Base-by-base conservation (phyloP, 2,329 filamentous ascomycete genomes). In the Apiospora malaysiana region DNA sequence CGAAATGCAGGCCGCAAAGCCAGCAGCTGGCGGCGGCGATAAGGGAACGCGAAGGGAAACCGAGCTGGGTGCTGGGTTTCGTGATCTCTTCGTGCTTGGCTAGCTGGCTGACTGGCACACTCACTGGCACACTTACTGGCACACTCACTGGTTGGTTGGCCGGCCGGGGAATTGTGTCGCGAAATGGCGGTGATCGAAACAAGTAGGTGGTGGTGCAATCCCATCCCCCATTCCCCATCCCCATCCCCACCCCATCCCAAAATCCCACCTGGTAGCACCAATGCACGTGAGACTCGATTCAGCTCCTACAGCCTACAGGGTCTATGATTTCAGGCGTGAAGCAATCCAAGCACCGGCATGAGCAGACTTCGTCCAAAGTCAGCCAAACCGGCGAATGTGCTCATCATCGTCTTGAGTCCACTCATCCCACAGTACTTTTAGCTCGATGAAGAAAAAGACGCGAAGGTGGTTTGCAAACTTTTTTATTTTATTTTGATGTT, bases 121-220 rank as follows among this genome's bases (percentile, higher is more conserved):
- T 32, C 32, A 32, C 32, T 32, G 32, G 32, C 32, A n/a, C n/a
- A n/a, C n/a, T n/a, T n/a, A 42, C 32, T 32, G 32, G 32, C 32
- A 32, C 32, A 32, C 32, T 32, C 32, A 32, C 32, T 32, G 32
- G 32, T 6, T 56, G 51, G 23, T 10, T 42, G 40, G 12, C 42
- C 42, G 4, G 14, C 42, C 42, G 51, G 51, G 51, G 25, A n/a
- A 32, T 21, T 59, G 51, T 32, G 32, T 63, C 27, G 56, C 32
- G 56, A 63, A 63, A 63, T 63, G 56, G 56, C 56, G 56, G 56
- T 63, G 56, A 63, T 63, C 56, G 56, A 63, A 63, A 63, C 18
- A 23, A 63, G 56, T 40, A 63, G 56, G 56, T 63, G 56, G 32
- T 63, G 56, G 32, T 59, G 51, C 42, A 27, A 59, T 59, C 56